Base-by-base conservation (phyloP, 306 rosid genomes). In the Sesbania bispinosa region DNA sequence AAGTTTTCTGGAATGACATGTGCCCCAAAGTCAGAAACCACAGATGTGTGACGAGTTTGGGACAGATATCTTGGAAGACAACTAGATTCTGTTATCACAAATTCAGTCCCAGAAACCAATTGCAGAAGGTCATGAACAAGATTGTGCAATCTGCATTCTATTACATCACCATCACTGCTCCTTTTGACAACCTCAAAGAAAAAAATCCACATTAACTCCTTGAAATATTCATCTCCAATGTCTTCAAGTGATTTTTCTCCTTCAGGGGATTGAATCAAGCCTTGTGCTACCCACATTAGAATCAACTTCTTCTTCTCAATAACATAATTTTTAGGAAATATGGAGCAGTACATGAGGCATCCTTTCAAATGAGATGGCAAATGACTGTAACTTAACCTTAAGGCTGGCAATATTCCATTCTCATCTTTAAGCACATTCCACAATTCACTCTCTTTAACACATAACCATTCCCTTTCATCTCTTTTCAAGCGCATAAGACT, bases 251-350 rank as follows among this genome's bases (percentile, higher is more conserved):
- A 61, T 20, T 46, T 61, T 1, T 8, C 7, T 26, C 42, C 75
- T 15, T 51, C 67, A 1, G 3, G 4, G 10, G 69, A 43, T 48
- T 32, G 57, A 39, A 75, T 30, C 5, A 80, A 76, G 18, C 50
- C 84, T 57, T 67, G 46, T 14, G 84, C 81, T 6, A 80, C 13
- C 78, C 78, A 80, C 8, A 69, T 59, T 11, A 47, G 78, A 10
- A 76, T 80, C 47, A 75, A n/a, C 21, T 76, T 80, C 41, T 74
- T 73, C 19, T 70, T 76, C 39, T 75, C 48, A 5, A 80, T 75
- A 16, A 1, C 59, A 15, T 80, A 70, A 42, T 55, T 69, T 54
- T 71, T 75, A 0, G 78, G 84, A 52, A 80, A 76, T 14, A 80
- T 13, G 0, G 80, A 62, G 10, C 80, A 50, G 53, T 61, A 53